Evolutionary conservation across 1,139 yeast genomes (phyloP).

Genomic region (Yamadazyma trypodendri): DNA sequence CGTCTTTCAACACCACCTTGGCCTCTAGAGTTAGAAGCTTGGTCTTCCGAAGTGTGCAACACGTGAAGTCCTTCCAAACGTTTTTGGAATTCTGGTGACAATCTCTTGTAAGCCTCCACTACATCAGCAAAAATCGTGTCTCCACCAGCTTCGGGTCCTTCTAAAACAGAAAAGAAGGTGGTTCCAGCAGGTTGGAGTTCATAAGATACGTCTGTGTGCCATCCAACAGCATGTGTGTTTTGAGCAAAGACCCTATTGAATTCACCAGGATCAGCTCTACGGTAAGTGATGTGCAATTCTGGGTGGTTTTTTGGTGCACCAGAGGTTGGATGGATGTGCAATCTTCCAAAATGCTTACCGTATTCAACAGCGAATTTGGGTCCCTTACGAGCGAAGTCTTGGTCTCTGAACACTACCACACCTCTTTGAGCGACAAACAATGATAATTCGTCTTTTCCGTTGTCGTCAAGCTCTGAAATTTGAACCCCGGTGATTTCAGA

Average conservation of each 20-base stretch:
- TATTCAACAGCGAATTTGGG: constrained; percentile 48
- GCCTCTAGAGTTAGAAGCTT: constrained; percentile 48
- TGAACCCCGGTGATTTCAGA: constrained; percentile 56
- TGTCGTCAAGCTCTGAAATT: constrained; percentile 44
- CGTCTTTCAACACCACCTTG: constrained; percentile 46
- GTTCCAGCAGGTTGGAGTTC: constrained; percentile 65
- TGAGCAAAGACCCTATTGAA: constrained; percentile 32
- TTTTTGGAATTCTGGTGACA: constrained; percentile 56
- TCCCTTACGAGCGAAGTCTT: constrained; percentile 55
- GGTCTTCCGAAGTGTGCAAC: constrained; percentile 64
- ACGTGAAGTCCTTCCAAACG: constrained; percentile 56
- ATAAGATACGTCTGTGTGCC: constrained; percentile 69
- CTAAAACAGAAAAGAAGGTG: constrained; percentile 55
- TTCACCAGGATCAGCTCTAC: constrained; percentile 41
- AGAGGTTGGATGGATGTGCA: constrained; percentile 69
- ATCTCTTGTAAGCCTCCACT: constrained; percentile 58
- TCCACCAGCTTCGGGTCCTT: constrained; percentile 64
- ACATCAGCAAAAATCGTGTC: constrained; percentile 64
- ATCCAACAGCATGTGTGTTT: constrained; percentile 32
- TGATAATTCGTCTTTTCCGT: constrained; percentile 59
- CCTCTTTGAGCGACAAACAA: constrained; percentile 60
- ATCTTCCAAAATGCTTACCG: constrained; percentile 62
- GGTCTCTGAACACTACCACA: constrained; percentile 63
- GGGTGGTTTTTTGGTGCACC: constrained; percentile 58
- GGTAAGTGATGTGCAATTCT: constrained; percentile 58